Conservation (phyloP, 202 grass and related monocot species). For the Schoenoplectus triqueter region DNA sequence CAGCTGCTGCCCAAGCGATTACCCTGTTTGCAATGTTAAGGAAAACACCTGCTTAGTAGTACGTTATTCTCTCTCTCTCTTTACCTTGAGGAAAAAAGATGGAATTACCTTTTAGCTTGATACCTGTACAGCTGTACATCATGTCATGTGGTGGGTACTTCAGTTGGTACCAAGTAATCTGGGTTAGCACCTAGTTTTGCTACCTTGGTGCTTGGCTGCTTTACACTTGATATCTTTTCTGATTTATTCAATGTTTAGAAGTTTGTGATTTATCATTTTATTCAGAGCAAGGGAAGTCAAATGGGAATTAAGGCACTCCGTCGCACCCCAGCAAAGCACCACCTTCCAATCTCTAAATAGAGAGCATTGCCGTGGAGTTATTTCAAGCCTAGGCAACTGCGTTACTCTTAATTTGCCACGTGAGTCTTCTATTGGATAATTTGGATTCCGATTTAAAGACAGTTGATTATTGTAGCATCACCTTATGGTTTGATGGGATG, state of each 20-base stretch:
- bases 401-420: not conserved
- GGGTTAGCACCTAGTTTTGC: not conserved
- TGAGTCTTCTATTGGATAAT: slow-evolving; percentile 20
- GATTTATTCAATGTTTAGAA: not conserved
- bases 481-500: not conserved
- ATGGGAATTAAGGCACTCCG: slow-evolving; percentile 50
- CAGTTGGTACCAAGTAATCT: not conserved
- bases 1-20: slow-evolving; percentile 78
- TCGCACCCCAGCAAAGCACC: slow-evolving; percentile 47
- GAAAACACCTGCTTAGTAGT: slow-evolving; percentile 62
- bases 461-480: slow-evolving; percentile 28
- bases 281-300: slow-evolving; percentile 47
- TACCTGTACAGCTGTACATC: not conserved
- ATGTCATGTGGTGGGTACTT: not conserved
- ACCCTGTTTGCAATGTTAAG: slow-evolving; percentile 71
- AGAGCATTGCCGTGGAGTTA: slow-evolving; percentile 19
- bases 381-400: not conserved
- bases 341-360: slow-evolving; percentile 8
- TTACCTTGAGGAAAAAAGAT: not conserved
- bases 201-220: not conserved
- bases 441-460: slow-evolving; percentile 23
- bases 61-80: not conserved
- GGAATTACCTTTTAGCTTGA: not conserved
- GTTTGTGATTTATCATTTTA: not conserved
- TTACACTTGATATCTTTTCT: not conserved